Evolutionary conservation across 192 early-diverging fungal genomes (phyloP).

Genomic region (Backusella luteola): DNA sequence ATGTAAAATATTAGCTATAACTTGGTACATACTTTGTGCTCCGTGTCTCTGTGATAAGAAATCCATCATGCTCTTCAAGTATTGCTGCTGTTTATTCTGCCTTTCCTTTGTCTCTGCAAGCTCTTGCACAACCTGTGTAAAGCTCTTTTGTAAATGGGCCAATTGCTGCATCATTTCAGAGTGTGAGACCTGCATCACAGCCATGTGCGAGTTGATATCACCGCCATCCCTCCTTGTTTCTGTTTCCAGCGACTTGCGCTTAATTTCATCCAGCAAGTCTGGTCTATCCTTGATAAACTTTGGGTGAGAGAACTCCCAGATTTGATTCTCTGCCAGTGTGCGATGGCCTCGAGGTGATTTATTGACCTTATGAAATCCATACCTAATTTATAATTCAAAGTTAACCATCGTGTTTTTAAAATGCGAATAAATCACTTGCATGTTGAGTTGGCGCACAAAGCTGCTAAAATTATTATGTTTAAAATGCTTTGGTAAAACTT

Average conservation of each 20-base stretch:
- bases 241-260: conserved; percentile 85
- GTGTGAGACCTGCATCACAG: conserved; percentile 77
- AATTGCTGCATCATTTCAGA: conserved; percentile 71
- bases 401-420: conserved; percentile 4
- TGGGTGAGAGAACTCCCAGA: conserved; percentile 88
- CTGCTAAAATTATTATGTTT: conserved; percentile 91
- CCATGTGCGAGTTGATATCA: conserved; percentile 72
- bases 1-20: background rate
- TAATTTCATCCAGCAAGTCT: conserved; percentile 85
- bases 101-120: conserved; percentile 67
- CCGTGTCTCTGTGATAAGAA: conserved; percentile 45
- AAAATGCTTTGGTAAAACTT: conserved; percentile 90
- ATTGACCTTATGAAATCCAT: conserved; percentile 91
- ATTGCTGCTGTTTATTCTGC: conserved; percentile 62
- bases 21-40: conserved; percentile 17
- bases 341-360: conserved; percentile 83
- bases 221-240: conserved; percentile 76
- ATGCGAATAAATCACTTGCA: conserved; percentile 49
- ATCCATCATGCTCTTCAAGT: conserved; percentile 67
- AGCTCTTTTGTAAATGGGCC: conserved; percentile 68
- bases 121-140: conserved; percentile 68
- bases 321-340: conserved; percentile 86
- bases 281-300: conserved; percentile 75
- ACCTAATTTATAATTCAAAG: conserved; percentile 45
- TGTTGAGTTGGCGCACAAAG: conserved; percentile 87